These are phyloP conservation scores for Trypanosoma melophagium DNA, from an alignment of 208 protist species.

Conservation along the genomic window DNA sequence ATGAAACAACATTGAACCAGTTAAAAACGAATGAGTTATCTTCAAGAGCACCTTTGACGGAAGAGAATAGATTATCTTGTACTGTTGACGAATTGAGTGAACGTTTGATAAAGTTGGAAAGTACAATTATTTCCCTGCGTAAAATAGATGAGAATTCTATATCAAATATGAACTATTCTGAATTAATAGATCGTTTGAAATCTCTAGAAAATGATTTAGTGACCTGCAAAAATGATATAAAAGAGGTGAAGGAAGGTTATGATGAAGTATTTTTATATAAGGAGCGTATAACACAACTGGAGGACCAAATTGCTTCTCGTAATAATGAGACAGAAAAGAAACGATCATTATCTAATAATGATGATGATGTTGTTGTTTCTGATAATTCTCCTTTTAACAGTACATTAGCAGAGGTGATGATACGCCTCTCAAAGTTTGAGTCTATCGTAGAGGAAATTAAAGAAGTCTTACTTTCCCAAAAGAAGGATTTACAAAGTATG, in stretches of 20 bases:
- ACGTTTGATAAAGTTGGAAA: constrained; percentile 11
- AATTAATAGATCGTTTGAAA: background rate
- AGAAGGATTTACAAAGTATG: background rate
- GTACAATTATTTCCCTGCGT: background rate
- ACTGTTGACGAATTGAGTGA: background rate
- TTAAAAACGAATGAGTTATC: background rate
- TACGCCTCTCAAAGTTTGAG: constrained; percentile 16
- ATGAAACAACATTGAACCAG: constrained; percentile 2
- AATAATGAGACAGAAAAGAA: background rate
- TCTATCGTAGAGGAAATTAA: background rate
- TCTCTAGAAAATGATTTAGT: constrained; percentile 10
- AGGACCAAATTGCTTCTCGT: background rate
- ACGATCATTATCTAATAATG: too few species aligned
- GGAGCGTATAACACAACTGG: constrained; percentile 4
- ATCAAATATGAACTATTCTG: background rate
- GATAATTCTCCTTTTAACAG: background rate
- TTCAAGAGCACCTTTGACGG: background rate
- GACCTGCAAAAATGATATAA: background rate
- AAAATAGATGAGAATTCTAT: background rate
- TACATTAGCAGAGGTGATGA: background rate
- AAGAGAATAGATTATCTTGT: background rate
- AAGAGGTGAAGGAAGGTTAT: too few species aligned
- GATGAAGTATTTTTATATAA: too few species aligned
- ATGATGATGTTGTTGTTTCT: too few species aligned
- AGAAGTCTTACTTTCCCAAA: background rate